Base-by-base conservation (phyloP, 1,284 basidiomycete species). In the Pterulicium gracile region DNA sequence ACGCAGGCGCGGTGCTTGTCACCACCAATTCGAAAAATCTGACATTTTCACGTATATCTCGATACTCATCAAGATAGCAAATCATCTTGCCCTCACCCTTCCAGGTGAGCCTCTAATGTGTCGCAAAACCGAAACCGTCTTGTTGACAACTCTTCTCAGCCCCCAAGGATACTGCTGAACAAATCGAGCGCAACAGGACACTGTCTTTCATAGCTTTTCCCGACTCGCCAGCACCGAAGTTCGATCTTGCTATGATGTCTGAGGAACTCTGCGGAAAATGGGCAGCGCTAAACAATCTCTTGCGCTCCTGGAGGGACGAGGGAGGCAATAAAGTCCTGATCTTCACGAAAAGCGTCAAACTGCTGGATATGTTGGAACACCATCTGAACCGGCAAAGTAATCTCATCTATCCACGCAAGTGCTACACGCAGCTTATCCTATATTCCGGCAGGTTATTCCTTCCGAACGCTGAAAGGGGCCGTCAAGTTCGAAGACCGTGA, bases 281-380 rank as follows among this genome's bases (percentile, higher is more conserved):
- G 88, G 63, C 66, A 53, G 77, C 86, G 0, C 63, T 92, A 14
- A 70, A 81, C 48, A 65, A 69, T 1, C 65, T 92, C 0, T 64
- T 92, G 14, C 67, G 63, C 23, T 73, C 77, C 48, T 88, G 85
- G 85, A 64, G 66, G 39, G 73, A 69, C 52, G 80, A 83, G 49
- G 55, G 51, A 2, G 66, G 68, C 1, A 92, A 86, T 61, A 90
- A 89, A 57, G 81, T 90, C 19, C 67, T 92, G 19, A 79, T 92
- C 46, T 94, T 94, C 62, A 90, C 88, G 2, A 88, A 88, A 58
- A 85, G 85, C 1, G 78, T 88, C 49, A 89, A 88, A 57, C 64
- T 94, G 14, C 66, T 94, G 17, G 79, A 84, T 7, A 87, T 89
- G 72, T 63, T 94, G 24, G 77, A 84, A 45, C 81, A 75, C 53